Percentiles rank a stretch among this genome's conserved stretches.
Evolutionary conservation across 768 basidiomycete genomes (phyloP).

Genomic region (Agaricus bisporus): DNA sequence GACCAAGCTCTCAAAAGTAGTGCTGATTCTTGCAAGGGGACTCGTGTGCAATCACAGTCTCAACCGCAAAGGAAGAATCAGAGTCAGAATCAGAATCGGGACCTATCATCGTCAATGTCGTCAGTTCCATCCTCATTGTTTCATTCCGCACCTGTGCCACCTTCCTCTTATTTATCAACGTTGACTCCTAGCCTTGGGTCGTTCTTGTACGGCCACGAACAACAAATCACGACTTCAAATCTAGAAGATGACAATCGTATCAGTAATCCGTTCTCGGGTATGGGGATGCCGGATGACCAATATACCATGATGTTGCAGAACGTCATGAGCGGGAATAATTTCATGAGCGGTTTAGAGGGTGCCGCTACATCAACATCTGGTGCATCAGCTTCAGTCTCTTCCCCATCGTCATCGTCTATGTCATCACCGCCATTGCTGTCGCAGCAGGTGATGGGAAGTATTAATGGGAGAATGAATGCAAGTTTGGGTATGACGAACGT

Average conservation of each 20-base stretch:
- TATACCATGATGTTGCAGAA: constrained; percentile 75
- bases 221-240: background rate
- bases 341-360: constrained; percentile 34
- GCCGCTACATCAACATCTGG: background rate
- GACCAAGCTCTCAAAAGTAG: constrained; percentile 43
- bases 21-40: background rate
- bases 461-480: constrained; percentile 11
- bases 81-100: background rate
- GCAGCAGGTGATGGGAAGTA: background rate
- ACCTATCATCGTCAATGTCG: constrained; percentile 5
- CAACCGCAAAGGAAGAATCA: too few relatives aligned
- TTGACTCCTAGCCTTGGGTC: too few relatives aligned
- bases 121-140: background rate
- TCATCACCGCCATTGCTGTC: background rate
- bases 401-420: background rate
- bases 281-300: constrained; percentile 87
- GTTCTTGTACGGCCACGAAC: too few relatives aligned
- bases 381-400: background rate
- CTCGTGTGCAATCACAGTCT: too few relatives aligned
- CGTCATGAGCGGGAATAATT: constrained; percentile 59
- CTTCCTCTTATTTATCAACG: constrained; percentile 13
- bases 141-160: background rate
- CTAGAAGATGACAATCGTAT: constrained; percentile 51
- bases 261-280: constrained; percentile 83
- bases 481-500: constrained; percentile 15